Conservation (phyloP, 345 rosid species). For the Toxicodendron radicans region DNA sequence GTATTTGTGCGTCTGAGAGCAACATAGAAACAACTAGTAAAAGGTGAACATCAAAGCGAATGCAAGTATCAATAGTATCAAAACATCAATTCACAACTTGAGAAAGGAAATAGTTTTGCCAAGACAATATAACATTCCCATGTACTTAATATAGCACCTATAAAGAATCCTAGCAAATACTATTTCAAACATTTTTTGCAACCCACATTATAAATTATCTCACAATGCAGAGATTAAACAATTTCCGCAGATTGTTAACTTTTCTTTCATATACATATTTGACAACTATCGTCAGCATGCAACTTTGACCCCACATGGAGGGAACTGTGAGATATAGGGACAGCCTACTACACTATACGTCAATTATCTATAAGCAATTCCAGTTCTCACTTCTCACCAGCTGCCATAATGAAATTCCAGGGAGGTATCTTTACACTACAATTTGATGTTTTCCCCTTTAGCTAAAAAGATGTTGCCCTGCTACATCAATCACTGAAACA, state of each 20-base stretch:
- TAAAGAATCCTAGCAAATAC: not conserved
- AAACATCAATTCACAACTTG: not conserved
- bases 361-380: conserved; percentile 11
- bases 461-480: not conserved
- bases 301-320: not conserved
- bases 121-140: not conserved
- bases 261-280: not conserved
- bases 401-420: not conserved
- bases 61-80: not conserved
- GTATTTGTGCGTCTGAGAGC: not conserved
- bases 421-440: not conserved
- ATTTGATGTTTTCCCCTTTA: not conserved
- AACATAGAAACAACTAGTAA: not conserved
- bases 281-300: not conserved
- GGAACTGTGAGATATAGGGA: not conserved
- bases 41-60: too few species aligned
- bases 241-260: not conserved
- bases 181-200: not conserved
- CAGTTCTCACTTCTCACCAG: not conserved
- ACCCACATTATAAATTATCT: not conserved
- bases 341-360: conserved; percentile 7
- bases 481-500: not conserved
- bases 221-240: not conserved
- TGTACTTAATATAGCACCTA: not conserved
- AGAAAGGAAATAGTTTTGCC: not conserved